Percentiles rank a stretch among this genome's conserved stretches.
These are phyloP conservation scores for Saccharomycopsis guyanensis DNA, from an alignment of 805 yeast species.

Conservation along the genomic window DNA sequence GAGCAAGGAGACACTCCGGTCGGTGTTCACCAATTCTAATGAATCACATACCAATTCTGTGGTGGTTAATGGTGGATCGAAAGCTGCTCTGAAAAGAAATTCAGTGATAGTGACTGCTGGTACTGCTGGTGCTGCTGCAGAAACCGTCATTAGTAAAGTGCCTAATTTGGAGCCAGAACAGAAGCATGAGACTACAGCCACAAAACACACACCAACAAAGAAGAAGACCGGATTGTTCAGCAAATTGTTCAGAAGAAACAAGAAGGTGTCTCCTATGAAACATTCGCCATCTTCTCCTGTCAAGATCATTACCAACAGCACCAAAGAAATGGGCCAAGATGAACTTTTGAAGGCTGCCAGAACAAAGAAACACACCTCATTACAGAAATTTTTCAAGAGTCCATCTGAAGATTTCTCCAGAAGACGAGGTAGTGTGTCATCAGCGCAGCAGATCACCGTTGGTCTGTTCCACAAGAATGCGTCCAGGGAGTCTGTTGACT, in stretches of 20 bases:
- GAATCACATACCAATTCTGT: neutral
- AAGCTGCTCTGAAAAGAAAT: neutral
- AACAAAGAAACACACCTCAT: slow-evolving; percentile 7
- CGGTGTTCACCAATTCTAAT: slow-evolving; percentile 5
- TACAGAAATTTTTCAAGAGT: slow-evolving; percentile 15
- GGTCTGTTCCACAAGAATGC: neutral
- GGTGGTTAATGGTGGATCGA: neutral
- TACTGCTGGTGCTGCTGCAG: neutral
- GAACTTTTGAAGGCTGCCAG: neutral
- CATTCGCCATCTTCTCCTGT: slow-evolving; percentile 9
- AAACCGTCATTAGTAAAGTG: neutral
- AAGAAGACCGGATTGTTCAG: slow-evolving; percentile 19
- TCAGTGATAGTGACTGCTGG: neutral
- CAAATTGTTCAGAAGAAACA: slow-evolving; percentile 20
- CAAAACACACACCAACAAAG: neutral
- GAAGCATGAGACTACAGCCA: neutral
- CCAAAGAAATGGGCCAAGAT: neutral
- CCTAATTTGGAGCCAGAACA: neutral
- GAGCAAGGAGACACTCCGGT: slow-evolving; percentile 14
- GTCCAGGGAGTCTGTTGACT: slow-evolving; percentile 4
- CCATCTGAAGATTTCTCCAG: neutral
- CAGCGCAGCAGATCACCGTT: neutral
- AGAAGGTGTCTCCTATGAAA: slow-evolving; percentile 3
- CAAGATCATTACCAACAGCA: slow-evolving; percentile 7
- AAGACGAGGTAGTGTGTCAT: neutral